Conservation (phyloP, 495 filamentous ascomycete species). For the Annulohypoxylon bovei region DNA sequence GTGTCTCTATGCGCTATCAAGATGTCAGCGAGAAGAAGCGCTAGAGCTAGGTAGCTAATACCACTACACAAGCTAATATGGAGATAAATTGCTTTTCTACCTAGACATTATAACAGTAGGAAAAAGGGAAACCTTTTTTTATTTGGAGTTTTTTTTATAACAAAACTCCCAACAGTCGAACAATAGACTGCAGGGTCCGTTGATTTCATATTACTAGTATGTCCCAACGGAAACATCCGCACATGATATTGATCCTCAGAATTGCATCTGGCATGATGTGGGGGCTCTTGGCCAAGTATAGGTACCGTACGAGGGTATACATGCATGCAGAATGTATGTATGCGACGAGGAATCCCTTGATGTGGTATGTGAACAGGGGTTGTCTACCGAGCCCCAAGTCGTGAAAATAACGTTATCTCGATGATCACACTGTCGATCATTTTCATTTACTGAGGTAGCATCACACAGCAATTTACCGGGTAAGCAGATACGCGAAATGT, state of each 20-base stretch:
- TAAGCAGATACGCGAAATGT: conserved; percentile 21
- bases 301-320: conserved; percentile 29
- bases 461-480: conserved; percentile 29
- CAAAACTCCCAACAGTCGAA: neutral
- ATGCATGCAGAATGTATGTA: conserved; percentile 36
- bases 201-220: neutral
- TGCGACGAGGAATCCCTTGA: conserved; percentile 25
- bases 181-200: neutral
- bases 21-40: neutral
- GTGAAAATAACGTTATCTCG: conserved; percentile 32
- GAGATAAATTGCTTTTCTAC: neutral
- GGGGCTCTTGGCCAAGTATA: conserved; percentile 9
- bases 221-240: neutral
- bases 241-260: conserved; percentile 3
- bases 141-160: no score
- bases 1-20: neutral
- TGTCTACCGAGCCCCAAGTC: conserved; percentile 7
- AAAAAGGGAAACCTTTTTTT: neutral
- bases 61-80: conserved; percentile 17
- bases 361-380: conserved; percentile 31
- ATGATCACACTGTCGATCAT: conserved; percentile 9
- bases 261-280: conserved; percentile 8
- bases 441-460: conserved; percentile 33
- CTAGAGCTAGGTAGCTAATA: conserved; percentile 4
- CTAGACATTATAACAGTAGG: neutral